These are phyloP conservation scores for Metschnikowia cubensis DNA, from an alignment of 805 yeast species.

Conservation along the genomic window DNA sequence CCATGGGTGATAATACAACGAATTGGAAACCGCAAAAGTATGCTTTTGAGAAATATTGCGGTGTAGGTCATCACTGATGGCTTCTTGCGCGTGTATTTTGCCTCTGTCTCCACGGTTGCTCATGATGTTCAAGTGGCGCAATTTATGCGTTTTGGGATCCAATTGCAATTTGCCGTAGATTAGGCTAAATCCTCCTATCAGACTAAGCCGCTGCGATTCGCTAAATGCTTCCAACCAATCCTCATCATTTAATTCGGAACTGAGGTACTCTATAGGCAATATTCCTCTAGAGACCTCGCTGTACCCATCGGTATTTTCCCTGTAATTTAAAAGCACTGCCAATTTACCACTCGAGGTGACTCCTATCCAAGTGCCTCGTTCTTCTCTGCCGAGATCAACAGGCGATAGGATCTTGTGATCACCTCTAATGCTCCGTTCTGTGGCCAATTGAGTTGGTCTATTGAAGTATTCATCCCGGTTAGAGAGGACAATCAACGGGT, in stretches of 20 bases:
- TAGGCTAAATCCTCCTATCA: constrained; percentile 62
- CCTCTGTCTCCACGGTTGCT: constrained; percentile 48
- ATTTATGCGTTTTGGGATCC: constrained; percentile 19
- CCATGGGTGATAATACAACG: constrained; percentile 70
- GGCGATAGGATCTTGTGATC: constrained; percentile 55
- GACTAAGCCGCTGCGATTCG: constrained; percentile 11
- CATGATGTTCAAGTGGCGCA: constrained; percentile 40
- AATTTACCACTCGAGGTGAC: constrained; percentile 53
- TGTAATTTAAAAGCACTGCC: constrained; percentile 72
- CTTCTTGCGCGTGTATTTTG: constrained; percentile 25
- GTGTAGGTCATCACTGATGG: constrained; percentile 8
- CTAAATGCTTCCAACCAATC: constrained; percentile 43
- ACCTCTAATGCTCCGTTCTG: constrained; percentile 26
- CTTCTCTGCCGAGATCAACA: constrained; percentile 63
- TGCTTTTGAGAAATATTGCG: constrained; percentile 22
- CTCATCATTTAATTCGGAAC: constrained; percentile 27
- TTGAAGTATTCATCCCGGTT: constrained; percentile 84
- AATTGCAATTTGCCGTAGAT: constrained; percentile 48
- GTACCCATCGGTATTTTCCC: constrained; percentile 40
- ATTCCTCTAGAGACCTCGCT: constrained; percentile 50
- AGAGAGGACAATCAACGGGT: constrained; percentile 70
- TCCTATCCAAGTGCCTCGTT: constrained; percentile 93
- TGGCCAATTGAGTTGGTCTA: constrained; percentile 66
- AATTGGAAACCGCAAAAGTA: constrained; percentile 64
- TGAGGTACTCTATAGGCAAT: constrained; percentile 44